These are phyloP conservation scores for Trichophyton schoenleinii DNA, from an alignment of 2,329 filamentous ascomycete species.

Conservation along the genomic window DNA sequence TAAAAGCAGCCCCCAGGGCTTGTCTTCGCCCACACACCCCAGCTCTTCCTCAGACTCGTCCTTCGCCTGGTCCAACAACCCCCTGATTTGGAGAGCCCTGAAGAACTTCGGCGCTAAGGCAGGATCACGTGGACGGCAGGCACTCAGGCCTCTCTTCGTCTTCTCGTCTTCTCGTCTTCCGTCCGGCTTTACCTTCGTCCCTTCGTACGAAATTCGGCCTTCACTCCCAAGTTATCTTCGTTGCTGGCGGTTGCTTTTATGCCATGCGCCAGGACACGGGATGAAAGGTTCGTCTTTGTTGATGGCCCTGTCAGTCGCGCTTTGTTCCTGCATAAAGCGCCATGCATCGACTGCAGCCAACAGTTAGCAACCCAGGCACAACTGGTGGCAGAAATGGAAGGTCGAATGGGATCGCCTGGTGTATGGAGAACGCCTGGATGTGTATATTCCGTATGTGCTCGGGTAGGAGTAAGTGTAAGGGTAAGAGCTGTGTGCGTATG, in stretches of 20 bases:
- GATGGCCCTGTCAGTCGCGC: background rate
- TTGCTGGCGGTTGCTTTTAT: background rate
- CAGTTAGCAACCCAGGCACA: background rate
- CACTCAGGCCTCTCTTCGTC: background rate
- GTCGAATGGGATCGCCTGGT: background rate
- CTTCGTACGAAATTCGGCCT: background rate
- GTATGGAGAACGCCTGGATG: background rate
- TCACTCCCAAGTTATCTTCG: background rate
- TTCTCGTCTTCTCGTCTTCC: background rate
- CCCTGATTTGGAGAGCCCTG: no score
- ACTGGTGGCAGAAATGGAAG: background rate
- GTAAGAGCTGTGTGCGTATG: background rate
- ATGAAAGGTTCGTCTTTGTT: background rate
- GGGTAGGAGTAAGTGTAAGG: background rate
- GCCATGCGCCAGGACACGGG: background rate
- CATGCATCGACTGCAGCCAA: background rate
- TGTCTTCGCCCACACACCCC: no score
- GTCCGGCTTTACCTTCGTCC: background rate
- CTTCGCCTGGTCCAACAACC: no score
- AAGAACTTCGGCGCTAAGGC: no score
- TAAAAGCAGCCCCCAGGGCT: no score
- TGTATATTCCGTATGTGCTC: background rate
- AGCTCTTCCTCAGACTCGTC: no score
- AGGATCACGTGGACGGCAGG: no score
- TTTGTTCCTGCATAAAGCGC: constrained; percentile 1